These are phyloP conservation scores for Backusella sp. DNA, from an alignment of 192 early-diverging fungal species.

Conservation along the genomic window DNA sequence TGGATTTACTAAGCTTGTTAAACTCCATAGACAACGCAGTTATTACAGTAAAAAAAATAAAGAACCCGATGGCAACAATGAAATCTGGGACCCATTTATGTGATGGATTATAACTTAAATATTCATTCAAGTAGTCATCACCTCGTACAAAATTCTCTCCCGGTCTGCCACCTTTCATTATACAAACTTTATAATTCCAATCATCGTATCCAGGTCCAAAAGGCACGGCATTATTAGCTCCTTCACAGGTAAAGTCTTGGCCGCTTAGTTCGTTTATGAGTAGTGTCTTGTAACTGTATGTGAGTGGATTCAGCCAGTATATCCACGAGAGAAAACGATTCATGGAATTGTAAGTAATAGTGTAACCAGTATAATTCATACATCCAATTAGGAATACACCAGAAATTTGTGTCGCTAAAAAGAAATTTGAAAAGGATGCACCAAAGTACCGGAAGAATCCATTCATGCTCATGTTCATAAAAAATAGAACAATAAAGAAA, in stretches of 20 bases:
- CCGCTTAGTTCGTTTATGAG: constrained; percentile 64
- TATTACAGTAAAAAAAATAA: constrained; percentile 38
- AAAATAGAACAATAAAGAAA: constrained; percentile 52
- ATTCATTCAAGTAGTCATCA: constrained; percentile 54
- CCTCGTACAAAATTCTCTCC: constrained; percentile 56
- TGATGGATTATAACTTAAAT: constrained; percentile 53
- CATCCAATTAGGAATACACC: constrained; percentile 51
- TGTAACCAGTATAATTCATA: constrained; percentile 59
- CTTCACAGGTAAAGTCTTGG: constrained; percentile 38
- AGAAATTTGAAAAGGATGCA: constrained; percentile 45
- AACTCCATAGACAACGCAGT: constrained; percentile 57
- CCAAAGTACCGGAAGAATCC: constrained; percentile 60
- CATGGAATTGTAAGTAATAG: constrained; percentile 60
- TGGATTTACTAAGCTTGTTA: constrained; percentile 55
- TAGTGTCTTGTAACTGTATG: constrained; percentile 57
- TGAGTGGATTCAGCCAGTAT: constrained; percentile 62
- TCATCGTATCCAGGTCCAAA: constrained; percentile 39
- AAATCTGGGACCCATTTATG: constrained; percentile 59
- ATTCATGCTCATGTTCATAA: constrained; percentile 52
- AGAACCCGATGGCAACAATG: constrained; percentile 51
- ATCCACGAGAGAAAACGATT: constrained; percentile 60
- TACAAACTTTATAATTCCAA: constrained; percentile 52
- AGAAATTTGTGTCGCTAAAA: constrained; percentile 50
- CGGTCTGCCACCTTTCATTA: constrained; percentile 57
- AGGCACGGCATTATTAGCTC: constrained; percentile 21